Evolutionary conservation across 768 basidiomycete species (phyloP).

Genomic region (Baorangia bicolor): DNA sequence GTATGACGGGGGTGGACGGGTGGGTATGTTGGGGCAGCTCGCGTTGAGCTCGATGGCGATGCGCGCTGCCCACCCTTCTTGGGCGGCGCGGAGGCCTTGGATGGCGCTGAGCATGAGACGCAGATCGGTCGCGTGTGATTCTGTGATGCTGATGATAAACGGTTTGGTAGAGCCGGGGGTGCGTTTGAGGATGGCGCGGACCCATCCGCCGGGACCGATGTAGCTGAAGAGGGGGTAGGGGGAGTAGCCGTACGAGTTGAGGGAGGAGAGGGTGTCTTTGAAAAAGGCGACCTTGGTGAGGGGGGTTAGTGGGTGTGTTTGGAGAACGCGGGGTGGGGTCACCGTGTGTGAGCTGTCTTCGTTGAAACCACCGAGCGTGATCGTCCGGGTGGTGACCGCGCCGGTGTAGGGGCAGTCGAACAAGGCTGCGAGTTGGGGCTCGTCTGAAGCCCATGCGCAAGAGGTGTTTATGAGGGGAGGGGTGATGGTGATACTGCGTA

Average conservation of each 20-base stretch:
- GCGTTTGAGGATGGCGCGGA: constrained; percentile 43
- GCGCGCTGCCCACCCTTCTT: constrained; percentile 35
- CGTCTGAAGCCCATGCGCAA: constrained; percentile 78
- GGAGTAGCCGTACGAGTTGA: constrained; percentile 89
- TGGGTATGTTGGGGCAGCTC: constrained; percentile 77
- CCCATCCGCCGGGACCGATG: constrained; percentile 48
- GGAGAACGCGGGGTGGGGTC: not conserved
- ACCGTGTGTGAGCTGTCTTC: constrained; percentile 67
- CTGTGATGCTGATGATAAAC: constrained; percentile 78
- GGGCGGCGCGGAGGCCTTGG: constrained; percentile 50
- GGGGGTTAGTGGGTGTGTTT: constrained; percentile 2
- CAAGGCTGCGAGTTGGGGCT: constrained; percentile 59
- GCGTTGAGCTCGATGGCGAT: constrained; percentile 82
- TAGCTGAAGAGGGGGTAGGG: constrained; percentile 70
- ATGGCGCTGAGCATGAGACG: constrained; percentile 56
- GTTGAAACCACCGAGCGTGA: constrained; percentile 66
- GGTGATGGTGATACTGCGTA: constrained; percentile 54
- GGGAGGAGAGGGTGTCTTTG: constrained; percentile 49
- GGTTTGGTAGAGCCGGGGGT: constrained; percentile 49
- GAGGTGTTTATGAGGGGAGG: constrained; percentile 78
- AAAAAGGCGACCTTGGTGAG: constrained; percentile 58
- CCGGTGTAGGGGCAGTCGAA: constrained; percentile 69
- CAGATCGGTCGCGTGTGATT: constrained; percentile 53
- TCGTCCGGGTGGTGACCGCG: constrained; percentile 79
- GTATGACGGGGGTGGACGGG: constrained; percentile 66